phyloP scores from a whole-genome alignment of 176 grass and related monocot genomes.

The Juncus inflexus region DNA sequence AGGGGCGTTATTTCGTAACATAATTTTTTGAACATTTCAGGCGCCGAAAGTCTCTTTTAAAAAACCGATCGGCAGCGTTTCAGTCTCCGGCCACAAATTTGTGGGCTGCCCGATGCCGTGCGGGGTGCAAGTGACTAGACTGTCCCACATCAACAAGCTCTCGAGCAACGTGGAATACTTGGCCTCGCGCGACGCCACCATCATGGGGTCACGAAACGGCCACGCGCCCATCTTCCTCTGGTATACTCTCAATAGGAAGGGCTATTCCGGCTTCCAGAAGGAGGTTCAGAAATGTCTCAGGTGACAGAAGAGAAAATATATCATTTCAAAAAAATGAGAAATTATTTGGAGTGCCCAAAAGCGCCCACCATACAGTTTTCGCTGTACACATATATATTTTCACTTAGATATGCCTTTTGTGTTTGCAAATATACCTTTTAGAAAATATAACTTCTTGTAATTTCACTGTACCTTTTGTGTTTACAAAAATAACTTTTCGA shows the following conservation, averaged over 20 bases:
- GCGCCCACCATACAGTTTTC: too few species aligned
- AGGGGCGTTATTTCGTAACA: not conserved
- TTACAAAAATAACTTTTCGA: too few species aligned
- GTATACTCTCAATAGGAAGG: constrained; percentile 55
- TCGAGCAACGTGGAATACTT: constrained; percentile 78
- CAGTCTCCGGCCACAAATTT: constrained; percentile 86
- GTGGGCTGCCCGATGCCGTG: constrained; percentile 89
- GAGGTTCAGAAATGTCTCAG: constrained; percentile 58
- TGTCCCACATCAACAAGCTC: constrained; percentile 69
- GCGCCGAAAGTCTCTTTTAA: constrained; percentile 81
- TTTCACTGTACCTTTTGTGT: too few species aligned
- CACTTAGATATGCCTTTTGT: too few species aligned
- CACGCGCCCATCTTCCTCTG: constrained; percentile 58
- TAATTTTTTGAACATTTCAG: constrained; percentile 30
- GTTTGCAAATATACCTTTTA: too few species aligned
- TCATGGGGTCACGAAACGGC: constrained; percentile 59
- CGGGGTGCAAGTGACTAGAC: constrained; percentile 66
- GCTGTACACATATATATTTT: too few species aligned
- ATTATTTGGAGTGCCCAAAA: too few species aligned
- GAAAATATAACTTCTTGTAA: too few species aligned
- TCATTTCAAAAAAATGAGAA: too few species aligned
- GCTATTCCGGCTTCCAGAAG: constrained; percentile 51
- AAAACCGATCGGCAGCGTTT: constrained; percentile 74
- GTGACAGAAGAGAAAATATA: too few species aligned
- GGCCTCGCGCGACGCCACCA: constrained; percentile 53